Percentiles rank a stretch among this genome's conserved stretches.
Conservation (phyloP, 192 early-diverging fungal genomes). For the Thamnidium elegans region DNA sequence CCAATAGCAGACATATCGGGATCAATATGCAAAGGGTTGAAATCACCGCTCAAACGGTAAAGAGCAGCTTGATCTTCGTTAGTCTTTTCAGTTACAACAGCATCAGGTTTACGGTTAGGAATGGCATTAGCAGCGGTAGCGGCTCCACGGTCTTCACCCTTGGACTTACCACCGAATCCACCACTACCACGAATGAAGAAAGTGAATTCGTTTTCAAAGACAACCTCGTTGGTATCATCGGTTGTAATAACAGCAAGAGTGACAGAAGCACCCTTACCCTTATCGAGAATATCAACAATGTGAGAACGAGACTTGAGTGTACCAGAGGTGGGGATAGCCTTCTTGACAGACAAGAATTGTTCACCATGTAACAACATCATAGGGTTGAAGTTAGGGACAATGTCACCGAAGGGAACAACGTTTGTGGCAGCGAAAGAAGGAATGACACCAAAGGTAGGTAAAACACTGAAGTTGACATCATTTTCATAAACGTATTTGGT, state of each 20-base stretch:
- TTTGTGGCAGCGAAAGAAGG: constrained; percentile 72
- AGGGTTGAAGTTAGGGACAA: constrained; percentile 77
- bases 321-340: constrained; percentile 82
- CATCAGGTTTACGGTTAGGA: constrained; percentile 85
- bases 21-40: constrained; percentile 97
- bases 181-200: constrained; percentile 93
- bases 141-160: constrained; percentile 66
- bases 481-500: constrained; percentile 93
- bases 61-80: constrained; percentile 89
- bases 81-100: constrained; percentile 82
- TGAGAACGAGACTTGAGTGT: constrained; percentile 71
- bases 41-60: constrained; percentile 93
- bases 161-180: constrained; percentile 82
- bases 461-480: constrained; percentile 71
- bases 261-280: constrained; percentile 89
- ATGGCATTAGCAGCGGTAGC: constrained; percentile 77
- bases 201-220: constrained; percentile 87
- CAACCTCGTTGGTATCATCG: constrained; percentile 70
- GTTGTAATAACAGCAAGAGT: constrained; percentile 78
- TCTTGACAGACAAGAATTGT: constrained; percentile 89
- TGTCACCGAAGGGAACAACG: constrained; percentile 66
- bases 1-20: constrained; percentile 90
- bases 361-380: constrained; percentile 99
- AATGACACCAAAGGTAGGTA: constrained; percentile 94
- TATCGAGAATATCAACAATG: constrained; percentile 94